Evolutionary conservation across 2,329 filamentous ascomycete species (phyloP), one percentile per base, ranked within the genome.

Genomic region (Teratosphaeria viscida): DNA sequence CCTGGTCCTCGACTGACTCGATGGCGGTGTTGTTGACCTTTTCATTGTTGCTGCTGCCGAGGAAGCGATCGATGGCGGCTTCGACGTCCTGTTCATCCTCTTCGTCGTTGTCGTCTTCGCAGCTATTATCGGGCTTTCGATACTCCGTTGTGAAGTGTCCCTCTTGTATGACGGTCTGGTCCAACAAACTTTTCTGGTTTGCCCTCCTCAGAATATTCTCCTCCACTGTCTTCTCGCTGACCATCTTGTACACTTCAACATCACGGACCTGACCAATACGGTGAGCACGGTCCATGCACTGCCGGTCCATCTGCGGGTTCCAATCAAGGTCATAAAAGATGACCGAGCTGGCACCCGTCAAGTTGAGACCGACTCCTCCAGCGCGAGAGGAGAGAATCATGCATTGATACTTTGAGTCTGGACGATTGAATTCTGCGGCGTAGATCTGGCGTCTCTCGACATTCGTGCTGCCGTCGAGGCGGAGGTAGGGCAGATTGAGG

Each of bases 261-360:
- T 99, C 94, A 34, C 94, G 87, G 0, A 94, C 97, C 74, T 99
- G 94, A 1, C 94, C 94, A 66, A 99, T 99, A 65, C 94, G 90
- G 76, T 99, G 94, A 68, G 90, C 95, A 68, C 94, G 85, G 73
- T 99, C 95, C 76, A 99, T 95, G 69, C 94, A 99, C 74, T 99
- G 94, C 74, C 96, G 96, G 78, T 99, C 94, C 94, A 99, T 99
- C 57, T 95, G 94, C 0, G 94, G 94, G 69, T 99, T 99, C 95
- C 95, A 99, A 72, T 99, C 94, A 61, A 97, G 86, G 70, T 99
- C 94, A 75, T 97, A 99, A 74, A 99, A 99, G 65, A 99, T 96
- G 68, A 99, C 94, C 0, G 92, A 96, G 73, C 97, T 94, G 5
- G 94, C 94, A 55, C 94, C 94, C 0, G 92, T 97, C 52, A 99